Evolutionary conservation across 163 green algal genomes (phyloP), one percentile per base, ranked within the genome.

Genomic region (Coccomyxa subellipsoidea): DNA sequence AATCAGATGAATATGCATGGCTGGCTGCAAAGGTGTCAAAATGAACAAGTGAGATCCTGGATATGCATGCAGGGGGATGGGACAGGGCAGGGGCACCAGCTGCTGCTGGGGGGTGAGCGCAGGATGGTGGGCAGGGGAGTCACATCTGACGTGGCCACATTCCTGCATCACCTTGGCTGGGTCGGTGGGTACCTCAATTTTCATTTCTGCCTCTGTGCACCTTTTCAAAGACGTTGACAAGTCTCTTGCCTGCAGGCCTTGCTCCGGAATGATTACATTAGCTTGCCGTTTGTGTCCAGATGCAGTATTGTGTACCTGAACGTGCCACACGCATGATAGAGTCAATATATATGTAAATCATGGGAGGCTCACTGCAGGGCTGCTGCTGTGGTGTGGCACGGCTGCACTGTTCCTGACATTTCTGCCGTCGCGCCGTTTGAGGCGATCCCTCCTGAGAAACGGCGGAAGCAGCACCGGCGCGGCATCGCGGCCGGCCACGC

Each of bases 321-420:
- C n/a, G n/a, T n/a, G n/a, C n/a, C n/a, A n/a, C n/a, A n/a, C n/a
- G n/a, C n/a, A n/a, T n/a, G n/a, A n/a, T n/a, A n/a, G n/a, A n/a
- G n/a, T n/a, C n/a, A n/a, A n/a, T n/a, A n/a, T n/a, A n/a, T n/a
- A n/a, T n/a, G n/a, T n/a, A n/a, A n/a, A n/a, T n/a, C n/a, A n/a
- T n/a, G n/a, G n/a, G n/a, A n/a, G n/a, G n/a, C n/a, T n/a, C n/a
- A n/a, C n/a, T n/a, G n/a, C 66, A 73, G 66, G 66, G 66, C n/a
- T 73, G 66, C 66, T 73, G 66, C n/a, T 73, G n/a, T 73, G 66
- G 66, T 73, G 66, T 6, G 66, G 29, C 31, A 73, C 66, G 32
- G 66, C 66, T 4, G 66, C 66, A 23, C 66, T 73, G 29, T 73
- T 73, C 27, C 66, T 73, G 29, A 73, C 66, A 73, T 73, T 73